These are phyloP conservation scores for Diaporthe citriasiana DNA, from an alignment of 2,329 filamentous ascomycete species.

Conservation along the genomic window DNA sequence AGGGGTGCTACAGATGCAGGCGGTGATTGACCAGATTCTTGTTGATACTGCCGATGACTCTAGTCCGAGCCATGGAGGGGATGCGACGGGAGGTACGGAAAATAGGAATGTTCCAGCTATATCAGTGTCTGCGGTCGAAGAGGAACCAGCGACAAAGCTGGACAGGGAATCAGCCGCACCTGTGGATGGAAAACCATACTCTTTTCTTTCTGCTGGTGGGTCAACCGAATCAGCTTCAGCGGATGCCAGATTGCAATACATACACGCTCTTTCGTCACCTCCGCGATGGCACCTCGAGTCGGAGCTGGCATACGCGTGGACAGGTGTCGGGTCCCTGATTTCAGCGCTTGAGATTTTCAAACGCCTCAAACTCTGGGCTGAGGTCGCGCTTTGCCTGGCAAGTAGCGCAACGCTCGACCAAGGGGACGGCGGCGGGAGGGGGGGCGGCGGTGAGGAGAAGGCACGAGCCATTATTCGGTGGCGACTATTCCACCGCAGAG, in stretches of 20 bases:
- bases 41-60: conserved; percentile 75
- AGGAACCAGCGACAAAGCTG: conserved; percentile 40
- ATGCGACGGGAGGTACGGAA: conserved; percentile 40
- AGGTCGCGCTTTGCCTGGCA: conserved; percentile 91
- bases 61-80: not conserved
- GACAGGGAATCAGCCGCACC: conserved; percentile 33
- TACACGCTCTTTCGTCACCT: conserved; percentile 86
- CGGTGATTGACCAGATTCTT: conserved; percentile 94
- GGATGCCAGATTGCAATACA: conserved; percentile 82
- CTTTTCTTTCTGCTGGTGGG: conserved; percentile 85
- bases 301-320: conserved; percentile 94
- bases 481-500: conserved; percentile 80
- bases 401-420: conserved; percentile 71
- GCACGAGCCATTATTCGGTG: conserved; percentile 82
- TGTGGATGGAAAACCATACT: conserved; percentile 69
- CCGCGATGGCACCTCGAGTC: conserved; percentile 95
- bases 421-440: conserved; percentile 69
- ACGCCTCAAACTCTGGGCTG: conserved; percentile 91
- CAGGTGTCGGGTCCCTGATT: conserved; percentile 85
- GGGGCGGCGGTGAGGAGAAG: conserved; percentile 79
- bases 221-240: conserved; percentile 83
- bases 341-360: conserved; percentile 98
- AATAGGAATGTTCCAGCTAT: conserved; percentile 44
- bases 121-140: conserved; percentile 45
- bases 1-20: conserved; percentile 92